These are phyloP conservation scores for Periconia digitata DNA, from an alignment of 2,329 filamentous ascomycete genomes.

Conservation along the genomic window DNA sequence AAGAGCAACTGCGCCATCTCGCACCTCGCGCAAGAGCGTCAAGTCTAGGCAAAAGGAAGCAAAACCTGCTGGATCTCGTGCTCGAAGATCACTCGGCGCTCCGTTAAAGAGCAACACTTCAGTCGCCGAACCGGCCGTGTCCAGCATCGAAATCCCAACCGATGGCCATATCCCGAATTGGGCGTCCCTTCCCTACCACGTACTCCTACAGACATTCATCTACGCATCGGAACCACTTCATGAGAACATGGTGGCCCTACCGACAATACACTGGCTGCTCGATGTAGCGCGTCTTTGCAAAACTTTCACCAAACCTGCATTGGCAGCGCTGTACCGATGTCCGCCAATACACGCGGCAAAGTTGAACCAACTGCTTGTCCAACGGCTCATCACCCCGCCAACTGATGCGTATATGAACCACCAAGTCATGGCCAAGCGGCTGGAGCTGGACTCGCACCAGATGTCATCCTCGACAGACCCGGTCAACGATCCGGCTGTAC, in stretches of 20 bases:
- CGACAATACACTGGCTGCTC: constrained; percentile 64
- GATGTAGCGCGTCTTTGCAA: constrained; percentile 62
- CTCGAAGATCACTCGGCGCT: constrained; percentile 23
- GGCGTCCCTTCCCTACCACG: constrained; percentile 62
- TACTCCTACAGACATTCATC: constrained; percentile 70
- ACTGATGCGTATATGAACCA: constrained; percentile 57
- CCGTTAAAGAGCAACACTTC: constrained; percentile 26
- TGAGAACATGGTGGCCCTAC: constrained; percentile 46
- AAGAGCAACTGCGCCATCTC: constrained; percentile 8
- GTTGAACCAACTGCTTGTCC: constrained; percentile 50
- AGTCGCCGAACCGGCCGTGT: constrained; percentile 7
- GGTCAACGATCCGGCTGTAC: constrained; percentile 56
- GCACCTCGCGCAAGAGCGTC: constrained; percentile 12
- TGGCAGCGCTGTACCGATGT: constrained; percentile 70
- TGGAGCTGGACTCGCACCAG: constrained; percentile 68
- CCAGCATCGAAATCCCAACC: constrained; percentile 20
- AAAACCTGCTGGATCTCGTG: neutral
- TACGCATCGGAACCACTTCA: constrained; percentile 65
- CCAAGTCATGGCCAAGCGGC: constrained; percentile 66
- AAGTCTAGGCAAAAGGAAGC: neutral
- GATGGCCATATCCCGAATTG: constrained; percentile 29
- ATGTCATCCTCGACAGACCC: constrained; percentile 58
- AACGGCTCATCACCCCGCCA: constrained; percentile 57
- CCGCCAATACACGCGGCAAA: constrained; percentile 63
- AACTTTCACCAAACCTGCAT: constrained; percentile 69